Evolutionary conservation across 108 stramenopile genomes (phyloP), one percentile per base, ranked within the genome.

Genomic region (Conticribra weissflogii): DNA sequence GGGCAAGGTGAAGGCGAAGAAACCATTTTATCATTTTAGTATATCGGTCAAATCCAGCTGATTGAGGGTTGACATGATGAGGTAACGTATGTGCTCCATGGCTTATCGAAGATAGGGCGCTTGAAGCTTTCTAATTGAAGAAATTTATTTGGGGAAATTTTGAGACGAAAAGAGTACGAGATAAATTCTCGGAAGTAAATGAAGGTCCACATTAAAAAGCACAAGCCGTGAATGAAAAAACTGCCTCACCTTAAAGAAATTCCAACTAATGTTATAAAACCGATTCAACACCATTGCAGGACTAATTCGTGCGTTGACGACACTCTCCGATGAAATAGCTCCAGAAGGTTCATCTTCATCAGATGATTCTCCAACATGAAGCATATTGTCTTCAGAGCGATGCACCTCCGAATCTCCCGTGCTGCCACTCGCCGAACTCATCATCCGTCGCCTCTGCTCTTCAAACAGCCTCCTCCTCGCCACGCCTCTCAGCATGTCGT

Each of bases 21-120:
- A 68, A 30, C 78, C 78, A 79, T 21, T 69, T 68, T 21, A 79
- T 67, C 17, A 77, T 29, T 23, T 46, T 70, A 18, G 76, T 65
- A 21, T 64, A 69, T 17, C 68, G 62, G 59, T 77, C 76, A 58
- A 70, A 67, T 22, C 41, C 12, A 45, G 41, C 31, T 3, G 47
- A 44, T 18, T 47, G 49, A 0, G 18, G 5, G 3, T 17, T 44
- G 24, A 17, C 28, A 27, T 70, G 63, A 46, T 68, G 58, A 1
- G 75, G 34, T 32, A 77, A 59, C 0, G 68, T 44, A 50, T 77
- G 68, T 44, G 76, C 76, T 12, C 76, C 75, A 48, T 68, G 67
- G 47, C 56, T 68, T 45, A 76, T 36, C 18, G 61, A 63, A 23
- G 75, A 76, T 28, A 55, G n/a, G 2, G 75, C 75, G 16, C 57